phyloP scores from a whole-genome alignment of 2,329 filamentous ascomycete genomes.

The Madurella mycetomatis region DNA sequence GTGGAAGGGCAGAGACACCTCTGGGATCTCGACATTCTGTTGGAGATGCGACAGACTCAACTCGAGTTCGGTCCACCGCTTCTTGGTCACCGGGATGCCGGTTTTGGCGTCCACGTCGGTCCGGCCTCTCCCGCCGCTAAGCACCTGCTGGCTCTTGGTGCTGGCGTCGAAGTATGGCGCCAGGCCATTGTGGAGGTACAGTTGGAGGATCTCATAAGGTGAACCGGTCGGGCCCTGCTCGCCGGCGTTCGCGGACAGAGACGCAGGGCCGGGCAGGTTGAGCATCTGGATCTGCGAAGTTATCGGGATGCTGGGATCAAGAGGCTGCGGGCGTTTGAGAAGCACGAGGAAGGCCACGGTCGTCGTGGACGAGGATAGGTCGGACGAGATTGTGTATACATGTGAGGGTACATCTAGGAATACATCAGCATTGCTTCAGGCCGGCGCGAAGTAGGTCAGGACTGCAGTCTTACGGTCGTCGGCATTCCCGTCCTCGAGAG shows the following conservation, averaged over 20 bases:
- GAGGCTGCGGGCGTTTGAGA: slow-evolving; percentile 81
- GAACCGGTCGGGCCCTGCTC: slow-evolving; percentile 71
- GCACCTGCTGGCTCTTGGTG: slow-evolving; percentile 72
- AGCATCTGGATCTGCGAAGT: slow-evolving; percentile 87
- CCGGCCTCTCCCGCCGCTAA: slow-evolving; percentile 63
- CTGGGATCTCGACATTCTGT: slow-evolving; percentile 97
- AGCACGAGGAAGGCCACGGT: slow-evolving; percentile 83
- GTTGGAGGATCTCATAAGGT: slow-evolving; percentile 88
- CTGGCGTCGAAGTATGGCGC: slow-evolving; percentile 97
- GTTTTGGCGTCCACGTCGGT: slow-evolving; percentile 87
- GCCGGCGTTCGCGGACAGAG: slow-evolving; percentile 60
- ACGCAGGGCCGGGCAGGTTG: slow-evolving; percentile 79
- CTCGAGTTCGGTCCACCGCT: slow-evolving; percentile 91
- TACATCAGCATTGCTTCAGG: slow-evolving; percentile 26
- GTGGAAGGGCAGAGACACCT: slow-evolving; percentile 81
- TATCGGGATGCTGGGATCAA: slow-evolving; percentile 78
- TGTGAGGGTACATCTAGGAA: slow-evolving; percentile 43
- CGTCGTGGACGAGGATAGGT: slow-evolving; percentile 74
- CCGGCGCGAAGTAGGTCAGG: neutral
- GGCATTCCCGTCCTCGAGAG: slow-evolving; percentile 46
- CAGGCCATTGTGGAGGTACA: slow-evolving; percentile 83
- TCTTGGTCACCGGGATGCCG: slow-evolving; percentile 94
- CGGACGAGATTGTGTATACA: slow-evolving; percentile 73
- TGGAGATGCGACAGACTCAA: slow-evolving; percentile 86
- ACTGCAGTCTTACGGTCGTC: slow-evolving; percentile 38